These are phyloP conservation scores for Vitis hybrid DNA, from an alignment of 177 flowering plant species.

Conservation along the genomic window DNA sequence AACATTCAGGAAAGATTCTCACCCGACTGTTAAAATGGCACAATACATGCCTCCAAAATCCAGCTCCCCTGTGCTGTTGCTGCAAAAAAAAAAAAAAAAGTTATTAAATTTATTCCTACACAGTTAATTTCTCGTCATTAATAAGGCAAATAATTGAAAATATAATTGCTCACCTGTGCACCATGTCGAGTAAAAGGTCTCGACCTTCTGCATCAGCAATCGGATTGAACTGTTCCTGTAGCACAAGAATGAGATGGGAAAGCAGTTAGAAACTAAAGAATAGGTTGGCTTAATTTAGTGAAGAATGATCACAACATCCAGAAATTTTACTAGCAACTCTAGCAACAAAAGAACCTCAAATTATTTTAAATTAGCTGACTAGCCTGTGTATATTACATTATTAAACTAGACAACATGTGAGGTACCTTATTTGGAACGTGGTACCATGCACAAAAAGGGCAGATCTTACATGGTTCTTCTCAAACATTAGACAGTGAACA, in stretches of 20 bases:
- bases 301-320: constrained; percentile 3
- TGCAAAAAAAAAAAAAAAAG: constrained; percentile 25
- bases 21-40: constrained; percentile 81
- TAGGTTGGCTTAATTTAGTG: neutral
- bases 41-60: constrained; percentile 85
- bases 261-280: neutral
- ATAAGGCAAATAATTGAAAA: neutral
- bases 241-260: constrained; percentile 13
- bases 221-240: constrained; percentile 80
- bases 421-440: too few species aligned
- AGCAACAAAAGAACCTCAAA: too few species aligned
- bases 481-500: too few species aligned
- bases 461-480: too few species aligned
- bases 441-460: too few species aligned
- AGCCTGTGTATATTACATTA: too few species aligned
- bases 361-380: too few species aligned
- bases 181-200: constrained; percentile 86
- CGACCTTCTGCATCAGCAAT: constrained; percentile 50
- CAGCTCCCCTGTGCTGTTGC: constrained; percentile 50
- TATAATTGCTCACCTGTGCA: constrained; percentile 50
- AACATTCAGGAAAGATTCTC: constrained; percentile 19
- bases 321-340: too few species aligned
- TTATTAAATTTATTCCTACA: neutral
- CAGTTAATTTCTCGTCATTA: neutral
- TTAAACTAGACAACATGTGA: too few species aligned